Percentiles rank a stretch among this genome's conserved stretches.
phyloP scores from a whole-genome alignment of 2,329 filamentous ascomycete genomes.

The Verticillium isaacii region DNA sequence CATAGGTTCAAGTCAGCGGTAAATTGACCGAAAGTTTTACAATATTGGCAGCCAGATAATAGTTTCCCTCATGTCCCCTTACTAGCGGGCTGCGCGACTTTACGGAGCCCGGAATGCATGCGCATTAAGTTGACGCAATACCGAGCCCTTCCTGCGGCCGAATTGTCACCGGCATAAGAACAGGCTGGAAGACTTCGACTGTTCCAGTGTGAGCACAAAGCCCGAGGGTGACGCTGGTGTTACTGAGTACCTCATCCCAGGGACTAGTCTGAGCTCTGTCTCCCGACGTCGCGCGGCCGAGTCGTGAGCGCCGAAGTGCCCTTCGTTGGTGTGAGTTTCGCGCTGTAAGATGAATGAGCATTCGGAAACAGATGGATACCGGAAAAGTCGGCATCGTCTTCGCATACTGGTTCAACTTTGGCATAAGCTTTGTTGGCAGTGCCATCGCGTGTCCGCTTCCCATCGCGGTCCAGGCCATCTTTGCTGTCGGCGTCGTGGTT shows the following conservation, averaged over 20 bases:
- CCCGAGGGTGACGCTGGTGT: no score
- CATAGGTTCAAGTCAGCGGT: no score
- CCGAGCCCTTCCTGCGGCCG: slow-evolving; percentile 18
- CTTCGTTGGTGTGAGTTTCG: slow-evolving; percentile 24
- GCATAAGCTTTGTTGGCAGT: slow-evolving; percentile 24
- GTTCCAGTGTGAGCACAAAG: slow-evolving; percentile 22
- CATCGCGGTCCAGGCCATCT: slow-evolving; percentile 23
- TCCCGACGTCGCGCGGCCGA: slow-evolving; percentile 34
- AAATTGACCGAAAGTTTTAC: no score
- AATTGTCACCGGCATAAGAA: slow-evolving; percentile 34
- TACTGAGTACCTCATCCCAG: slow-evolving; percentile 1
- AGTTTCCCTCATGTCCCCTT: no score
- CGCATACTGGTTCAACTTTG: slow-evolving; percentile 23
- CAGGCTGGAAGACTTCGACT: slow-evolving; percentile 28
- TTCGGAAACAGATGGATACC: background rate
- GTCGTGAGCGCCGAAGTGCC: slow-evolving; percentile 33
- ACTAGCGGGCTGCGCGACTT: no score
- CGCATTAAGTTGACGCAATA: no score
- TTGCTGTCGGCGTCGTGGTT: slow-evolving; percentile 23
- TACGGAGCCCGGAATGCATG: no score
- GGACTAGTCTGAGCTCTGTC: slow-evolving; percentile 40
- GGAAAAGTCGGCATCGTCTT: slow-evolving; percentile 23
- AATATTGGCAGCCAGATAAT: no score
- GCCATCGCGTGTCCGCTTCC: slow-evolving; percentile 18
- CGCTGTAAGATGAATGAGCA: no score